Evolutionary conservation across 202 grass and related monocot species (phyloP), one percentile per base, ranked within the genome.

Genomic region (Digitaria exilis): DNA sequence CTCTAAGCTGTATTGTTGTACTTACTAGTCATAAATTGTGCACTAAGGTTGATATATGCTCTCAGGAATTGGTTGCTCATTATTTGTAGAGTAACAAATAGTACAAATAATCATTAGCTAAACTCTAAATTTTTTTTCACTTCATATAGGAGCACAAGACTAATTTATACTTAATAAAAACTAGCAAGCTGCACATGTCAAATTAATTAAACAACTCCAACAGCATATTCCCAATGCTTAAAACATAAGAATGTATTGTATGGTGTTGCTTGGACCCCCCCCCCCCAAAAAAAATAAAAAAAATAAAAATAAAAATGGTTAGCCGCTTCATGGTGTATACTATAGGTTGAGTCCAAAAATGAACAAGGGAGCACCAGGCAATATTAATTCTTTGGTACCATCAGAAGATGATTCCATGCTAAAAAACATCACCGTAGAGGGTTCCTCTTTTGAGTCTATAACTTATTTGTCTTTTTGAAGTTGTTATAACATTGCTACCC

Each of bases 1-100:
- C 56, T 51, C 61, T 68, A 76, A 56, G 25, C 12, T 55, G 6
- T 82, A 80, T 77, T 72, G 13, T 66, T 81, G 55, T 80, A 54
- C 9, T 28, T 55, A 55, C 22, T 42, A 80, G 46, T 80, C 19
- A 57, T 41, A 55, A 41, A 65, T 48, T 48, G 4, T 65, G 19
- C 7, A 19, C 77, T 80, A 80, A 68, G n/a, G 32, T 68, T 80
- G 62, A 55, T 26, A 7, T 42, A 56, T 25, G 3, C 19, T 51
- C 76, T 79, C 44, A 79, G 44, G 59, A 59, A 32, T 45, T 62
- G 19, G 34, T 9, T 78, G 18, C 43, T 9, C 28, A 46, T 31
- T 44, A 25, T 13, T 77, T 44, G 43, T 44, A 31, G 16, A 63
- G 41, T 32, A 42, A 6, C 11, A 4, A 61, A 1, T 61, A 61